phyloP scores from a whole-genome alignment of 2,329 filamentous ascomycete genomes.

The Verruconis gallopava region DNA sequence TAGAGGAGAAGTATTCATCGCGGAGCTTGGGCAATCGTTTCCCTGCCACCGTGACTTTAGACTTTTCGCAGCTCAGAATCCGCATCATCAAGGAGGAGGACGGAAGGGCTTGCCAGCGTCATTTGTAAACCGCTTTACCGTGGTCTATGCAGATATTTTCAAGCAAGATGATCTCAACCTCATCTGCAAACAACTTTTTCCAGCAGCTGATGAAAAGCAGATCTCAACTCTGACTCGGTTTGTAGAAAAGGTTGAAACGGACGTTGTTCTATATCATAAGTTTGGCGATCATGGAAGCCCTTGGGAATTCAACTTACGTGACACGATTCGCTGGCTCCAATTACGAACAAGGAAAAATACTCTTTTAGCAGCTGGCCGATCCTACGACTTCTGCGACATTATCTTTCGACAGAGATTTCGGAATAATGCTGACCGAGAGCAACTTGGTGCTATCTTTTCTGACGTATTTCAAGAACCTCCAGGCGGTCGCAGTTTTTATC shows the following conservation, averaged over 20 bases:
- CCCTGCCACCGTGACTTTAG: slow-evolving; percentile 77
- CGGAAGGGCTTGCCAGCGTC: slow-evolving; percentile 89
- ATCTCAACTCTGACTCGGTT: slow-evolving; percentile 62
- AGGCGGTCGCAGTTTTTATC: slow-evolving; percentile 46
- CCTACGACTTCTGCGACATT: slow-evolving; percentile 63
- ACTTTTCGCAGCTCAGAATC: slow-evolving; percentile 96
- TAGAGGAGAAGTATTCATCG: slow-evolving; percentile 87
- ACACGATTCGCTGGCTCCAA: slow-evolving; percentile 77
- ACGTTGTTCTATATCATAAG: slow-evolving; percentile 44
- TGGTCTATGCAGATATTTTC: slow-evolving; percentile 92
- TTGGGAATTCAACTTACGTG: slow-evolving; percentile 92
- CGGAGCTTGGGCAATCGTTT: slow-evolving; percentile 90
- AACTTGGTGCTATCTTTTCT: slow-evolving; percentile 54
- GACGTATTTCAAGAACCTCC: slow-evolving; percentile 43
- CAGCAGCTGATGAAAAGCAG: slow-evolving; percentile 44
- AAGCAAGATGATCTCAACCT: slow-evolving; percentile 64
- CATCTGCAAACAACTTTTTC: slow-evolving; percentile 71
- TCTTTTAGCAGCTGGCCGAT: slow-evolving; percentile 47
- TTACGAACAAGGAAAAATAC: slow-evolving; percentile 39
- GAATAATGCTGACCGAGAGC: slow-evolving; percentile 50
- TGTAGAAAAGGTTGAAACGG: slow-evolving; percentile 64
- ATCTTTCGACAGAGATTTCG: slow-evolving; percentile 85
- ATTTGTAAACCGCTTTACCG: slow-evolving; percentile 95
- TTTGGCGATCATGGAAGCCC: slow-evolving; percentile 54
- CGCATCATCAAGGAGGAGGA: slow-evolving; percentile 91